phyloP scores from a whole-genome alignment of 106 monocot species.

The Dendrobium chrysotoxum region DNA sequence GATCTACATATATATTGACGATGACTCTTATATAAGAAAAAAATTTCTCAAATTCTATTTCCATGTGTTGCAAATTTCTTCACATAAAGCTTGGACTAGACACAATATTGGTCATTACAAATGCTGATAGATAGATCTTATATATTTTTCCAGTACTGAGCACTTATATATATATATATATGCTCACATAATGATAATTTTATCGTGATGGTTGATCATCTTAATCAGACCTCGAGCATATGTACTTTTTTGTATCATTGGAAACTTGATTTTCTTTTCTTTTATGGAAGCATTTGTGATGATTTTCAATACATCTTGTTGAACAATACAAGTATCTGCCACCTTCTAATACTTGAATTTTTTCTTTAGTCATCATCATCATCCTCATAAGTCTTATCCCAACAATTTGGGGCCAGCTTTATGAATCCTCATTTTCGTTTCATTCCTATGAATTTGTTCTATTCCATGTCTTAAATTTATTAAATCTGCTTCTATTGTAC shows the following conservation, averaged over 20 bases:
- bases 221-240: too few relatives aligned
- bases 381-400: neutral
- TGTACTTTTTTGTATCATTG: neutral
- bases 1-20: neutral
- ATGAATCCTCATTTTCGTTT: neutral
- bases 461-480: neutral
- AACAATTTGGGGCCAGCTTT: neutral
- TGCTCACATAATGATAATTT: too few relatives aligned
- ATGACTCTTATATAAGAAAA: too few relatives aligned
- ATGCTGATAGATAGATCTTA: too few relatives aligned
- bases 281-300: neutral
- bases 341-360: neutral
- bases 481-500: neutral
- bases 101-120: too few relatives aligned
- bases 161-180: too few relatives aligned
- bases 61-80: neutral
- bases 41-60: neutral
- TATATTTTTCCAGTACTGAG: too few relatives aligned
- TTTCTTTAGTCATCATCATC: neutral
- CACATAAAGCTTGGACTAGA: neutral
- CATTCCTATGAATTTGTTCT: neutral
- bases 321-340: neutral
- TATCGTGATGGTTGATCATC: too few relatives aligned
- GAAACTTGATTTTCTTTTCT: neutral
- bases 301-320: neutral